Conservation (phyloP, 2,329 filamentous ascomycete species). For the Xylariales sp. region DNA sequence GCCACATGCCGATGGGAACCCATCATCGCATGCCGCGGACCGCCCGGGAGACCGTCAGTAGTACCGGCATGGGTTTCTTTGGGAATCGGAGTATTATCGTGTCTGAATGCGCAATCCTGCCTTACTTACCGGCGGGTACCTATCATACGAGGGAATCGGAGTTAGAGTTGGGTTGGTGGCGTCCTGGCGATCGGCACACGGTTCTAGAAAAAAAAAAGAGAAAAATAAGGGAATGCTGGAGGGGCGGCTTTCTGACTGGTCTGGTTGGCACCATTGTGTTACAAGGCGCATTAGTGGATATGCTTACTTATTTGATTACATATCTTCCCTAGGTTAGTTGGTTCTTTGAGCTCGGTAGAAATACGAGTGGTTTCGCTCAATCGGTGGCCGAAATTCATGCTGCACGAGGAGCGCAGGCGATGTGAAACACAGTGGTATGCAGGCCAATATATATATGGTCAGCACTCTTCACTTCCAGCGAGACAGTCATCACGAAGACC, state of each 20-base stretch:
- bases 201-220: neutral
- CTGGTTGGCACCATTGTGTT: neutral
- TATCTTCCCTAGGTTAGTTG: neutral
- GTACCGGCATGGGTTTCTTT: slow-evolving; percentile 19
- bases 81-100: slow-evolving; percentile 15
- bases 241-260: neutral
- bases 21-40: neutral
- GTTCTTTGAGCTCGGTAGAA: neutral
- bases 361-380: neutral
- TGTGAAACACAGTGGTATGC: no score
- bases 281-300: slow-evolving; percentile 3
- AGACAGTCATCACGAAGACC: no score
- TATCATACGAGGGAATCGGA: neutral
- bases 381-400: no score
- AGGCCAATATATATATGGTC: no score
- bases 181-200: neutral
- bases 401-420: no score
- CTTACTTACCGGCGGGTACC: neutral
- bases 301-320: slow-evolving; percentile 21
- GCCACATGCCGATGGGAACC: neutral
- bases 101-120: neutral
- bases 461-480: no score
- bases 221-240: no score
- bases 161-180: neutral
- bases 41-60: neutral